Evolutionary conservation across 2,329 filamentous ascomycete genomes (phyloP), one percentile per base, ranked within the genome.

Genomic region (Ramichloridium luteum): DNA sequence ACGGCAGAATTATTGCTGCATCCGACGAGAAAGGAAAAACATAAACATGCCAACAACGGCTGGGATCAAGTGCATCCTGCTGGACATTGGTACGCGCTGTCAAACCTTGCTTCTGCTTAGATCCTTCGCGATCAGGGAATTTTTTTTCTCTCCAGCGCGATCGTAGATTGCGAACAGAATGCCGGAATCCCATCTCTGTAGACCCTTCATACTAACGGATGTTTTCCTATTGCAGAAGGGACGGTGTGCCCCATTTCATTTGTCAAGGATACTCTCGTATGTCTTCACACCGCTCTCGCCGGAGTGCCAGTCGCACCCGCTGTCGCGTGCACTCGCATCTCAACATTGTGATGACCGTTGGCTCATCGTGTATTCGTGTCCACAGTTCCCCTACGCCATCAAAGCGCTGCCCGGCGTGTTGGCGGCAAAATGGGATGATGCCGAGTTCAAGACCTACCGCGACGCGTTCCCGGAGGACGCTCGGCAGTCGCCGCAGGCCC

Each of bases 211-310:
- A n/a, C n/a, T n/a, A n/a, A n/a, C n/a, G n/a, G n/a, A n/a, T n/a
- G n/a, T n/a, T n/a, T n/a, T n/a, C n/a, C 18, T 22, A 32, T 33
- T 39, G 34, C 45, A 86, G 80, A 86, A 68, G 80, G 81, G 41
- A 86, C 81, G 30, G 75, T 86, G 41, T 85, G 80, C 56, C 78
- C 79, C 46, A 84, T 86, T 54, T 82, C 77, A 46, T 86, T 86
- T 58, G 81, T 86, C 58, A 82, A 82, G 61, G 77, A 85, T 55
- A 73, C 81, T 43, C 64, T 86, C 62, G 81, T 86, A 73, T 71
- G 79, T 51, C 33, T 22, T 43, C 30, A 25, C 35, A 37, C 39
- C 35, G 30, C 38, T 30, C 22, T 37, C n/a, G n/a, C n/a, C n/a
- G n/a, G n/a, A n/a, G n/a, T n/a, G n/a, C n/a, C n/a, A n/a, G n/a